Evolutionary conservation across 768 basidiomycete genomes (phyloP).

Genomic region (Leucocoprinus sp.): DNA sequence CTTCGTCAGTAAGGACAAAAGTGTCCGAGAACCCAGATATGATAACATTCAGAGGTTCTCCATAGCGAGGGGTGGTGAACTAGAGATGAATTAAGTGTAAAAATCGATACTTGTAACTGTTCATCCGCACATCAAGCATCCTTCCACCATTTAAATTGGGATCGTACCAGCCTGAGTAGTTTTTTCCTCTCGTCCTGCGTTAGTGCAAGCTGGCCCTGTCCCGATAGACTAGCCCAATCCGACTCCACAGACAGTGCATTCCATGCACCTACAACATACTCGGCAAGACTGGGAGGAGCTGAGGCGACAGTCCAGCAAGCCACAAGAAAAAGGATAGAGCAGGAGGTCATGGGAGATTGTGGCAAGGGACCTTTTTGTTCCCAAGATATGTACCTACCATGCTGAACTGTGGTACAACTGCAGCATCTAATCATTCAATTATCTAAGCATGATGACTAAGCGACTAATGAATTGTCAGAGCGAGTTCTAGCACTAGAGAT

Average conservation of each 20-base stretch:
- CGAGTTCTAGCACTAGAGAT: too few species aligned
- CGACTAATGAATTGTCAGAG: too few species aligned
- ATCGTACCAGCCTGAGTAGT: constrained; percentile 44
- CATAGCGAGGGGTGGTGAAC: constrained; percentile 57
- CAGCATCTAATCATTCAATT: too few species aligned
- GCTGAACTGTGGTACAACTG: too few species aligned
- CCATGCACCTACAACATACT: not conserved
- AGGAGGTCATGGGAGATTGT: not conserved
- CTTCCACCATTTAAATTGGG: constrained; percentile 67
- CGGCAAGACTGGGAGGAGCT: constrained; percentile 1
- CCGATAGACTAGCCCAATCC: not conserved
- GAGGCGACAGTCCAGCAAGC: not conserved
- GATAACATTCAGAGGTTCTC: constrained; percentile 82
- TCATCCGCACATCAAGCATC: constrained; percentile 59
- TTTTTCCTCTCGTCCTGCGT: not conserved
- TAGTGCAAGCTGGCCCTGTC: not conserved
- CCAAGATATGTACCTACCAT: too few species aligned
- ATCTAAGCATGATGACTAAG: too few species aligned
- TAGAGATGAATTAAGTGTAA: constrained; percentile 19
- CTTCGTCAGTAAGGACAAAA: constrained; percentile 65
- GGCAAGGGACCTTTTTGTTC: not conserved
- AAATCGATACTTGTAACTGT: not conserved
- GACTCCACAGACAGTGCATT: not conserved
- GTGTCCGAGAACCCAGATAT: constrained; percentile 76
- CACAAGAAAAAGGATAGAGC: not conserved